phyloP scores from a whole-genome alignment of 768 basidiomycete species.

The Boletus eberwhitei region DNA sequence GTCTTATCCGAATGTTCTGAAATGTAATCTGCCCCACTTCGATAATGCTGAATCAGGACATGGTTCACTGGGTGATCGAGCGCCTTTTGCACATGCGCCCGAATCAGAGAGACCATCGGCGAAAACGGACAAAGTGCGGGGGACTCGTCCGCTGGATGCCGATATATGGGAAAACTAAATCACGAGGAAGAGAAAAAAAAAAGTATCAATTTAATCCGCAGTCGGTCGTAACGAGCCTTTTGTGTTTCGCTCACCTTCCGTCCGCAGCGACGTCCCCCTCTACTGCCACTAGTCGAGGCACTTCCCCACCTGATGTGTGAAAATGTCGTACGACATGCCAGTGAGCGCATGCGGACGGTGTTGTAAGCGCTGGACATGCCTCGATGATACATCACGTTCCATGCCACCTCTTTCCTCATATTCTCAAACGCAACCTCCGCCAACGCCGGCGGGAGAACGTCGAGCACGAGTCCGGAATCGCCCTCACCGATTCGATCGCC shows the following conservation, averaged over 20 bases:
- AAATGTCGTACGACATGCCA: conserved; percentile 4
- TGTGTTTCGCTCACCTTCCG: conserved; percentile 39
- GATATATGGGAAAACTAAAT: conserved; percentile 69
- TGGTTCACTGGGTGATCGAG: conserved; percentile 73
- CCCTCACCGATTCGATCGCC: conserved; percentile 58
- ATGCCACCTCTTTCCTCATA: conserved; percentile 61
- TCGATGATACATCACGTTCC: conserved; percentile 72
- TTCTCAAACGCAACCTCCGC: conserved; percentile 55
- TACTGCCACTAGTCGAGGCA: conserved; percentile 62
- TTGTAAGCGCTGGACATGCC: conserved; percentile 38
- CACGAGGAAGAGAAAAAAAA: background rate
- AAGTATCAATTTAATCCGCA: background rate
- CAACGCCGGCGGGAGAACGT: conserved; percentile 56
- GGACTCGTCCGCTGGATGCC: conserved; percentile 78
- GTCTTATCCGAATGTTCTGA: conserved; percentile 89
- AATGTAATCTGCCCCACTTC: conserved; percentile 76
- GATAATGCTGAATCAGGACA: conserved; percentile 79
- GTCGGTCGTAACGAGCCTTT: conserved; percentile 13
- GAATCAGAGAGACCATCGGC: conserved; percentile 63
- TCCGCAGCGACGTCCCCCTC: conserved; percentile 52
- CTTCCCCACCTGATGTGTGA: conserved; percentile 58
- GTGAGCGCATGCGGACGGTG: background rate
- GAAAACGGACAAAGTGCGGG: conserved; percentile 67
- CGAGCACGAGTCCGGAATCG: conserved; percentile 58
- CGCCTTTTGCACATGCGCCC: conserved; percentile 55